Evolutionary conservation across 2,329 filamentous ascomycete genomes (phyloP).

Genomic region (Pleochaeta shiraiana): DNA sequence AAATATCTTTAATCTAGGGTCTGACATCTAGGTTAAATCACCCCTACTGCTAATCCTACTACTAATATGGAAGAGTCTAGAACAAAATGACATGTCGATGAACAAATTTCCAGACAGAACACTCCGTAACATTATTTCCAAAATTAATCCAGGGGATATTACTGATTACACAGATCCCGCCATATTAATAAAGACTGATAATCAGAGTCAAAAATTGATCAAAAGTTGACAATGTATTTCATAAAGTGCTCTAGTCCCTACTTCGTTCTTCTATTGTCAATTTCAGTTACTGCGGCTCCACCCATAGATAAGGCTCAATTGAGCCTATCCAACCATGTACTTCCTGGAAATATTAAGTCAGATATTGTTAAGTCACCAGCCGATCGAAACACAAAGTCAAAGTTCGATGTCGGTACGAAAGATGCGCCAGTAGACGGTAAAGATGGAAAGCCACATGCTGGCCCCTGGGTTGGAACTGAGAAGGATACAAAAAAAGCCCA

Average conservation of each 20-base stretch:
- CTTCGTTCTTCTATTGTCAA: constrained; percentile 37
- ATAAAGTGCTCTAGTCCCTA: constrained; percentile 30
- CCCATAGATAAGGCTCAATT: constrained; percentile 10
- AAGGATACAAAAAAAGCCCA: constrained; percentile 23
- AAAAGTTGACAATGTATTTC: constrained; percentile 30
- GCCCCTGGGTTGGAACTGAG: constrained; percentile 49
- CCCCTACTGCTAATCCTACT: no score
- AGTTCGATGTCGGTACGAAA: constrained; percentile 32
- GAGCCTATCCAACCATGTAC: constrained; percentile 10
- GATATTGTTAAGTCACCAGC: constrained; percentile 10
- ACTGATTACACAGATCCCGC: no score
- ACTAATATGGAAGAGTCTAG: no score
- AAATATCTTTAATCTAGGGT: no score
- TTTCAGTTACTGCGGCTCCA: constrained; percentile 25
- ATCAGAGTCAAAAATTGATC: no score
- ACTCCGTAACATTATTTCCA: no score
- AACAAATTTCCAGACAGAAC: no score
- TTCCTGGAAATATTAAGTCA: constrained; percentile 10
- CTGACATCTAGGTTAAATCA: no score
- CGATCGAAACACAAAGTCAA: constrained; percentile 17
- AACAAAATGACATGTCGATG: no score
- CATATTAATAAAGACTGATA: no score
- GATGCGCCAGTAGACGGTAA: constrained; percentile 80
- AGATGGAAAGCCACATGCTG: constrained; percentile 82
- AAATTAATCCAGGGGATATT: no score